These are phyloP conservation scores for Metschnikowia sp. DNA, from an alignment of 805 yeast genomes.

Conservation along the genomic window DNA sequence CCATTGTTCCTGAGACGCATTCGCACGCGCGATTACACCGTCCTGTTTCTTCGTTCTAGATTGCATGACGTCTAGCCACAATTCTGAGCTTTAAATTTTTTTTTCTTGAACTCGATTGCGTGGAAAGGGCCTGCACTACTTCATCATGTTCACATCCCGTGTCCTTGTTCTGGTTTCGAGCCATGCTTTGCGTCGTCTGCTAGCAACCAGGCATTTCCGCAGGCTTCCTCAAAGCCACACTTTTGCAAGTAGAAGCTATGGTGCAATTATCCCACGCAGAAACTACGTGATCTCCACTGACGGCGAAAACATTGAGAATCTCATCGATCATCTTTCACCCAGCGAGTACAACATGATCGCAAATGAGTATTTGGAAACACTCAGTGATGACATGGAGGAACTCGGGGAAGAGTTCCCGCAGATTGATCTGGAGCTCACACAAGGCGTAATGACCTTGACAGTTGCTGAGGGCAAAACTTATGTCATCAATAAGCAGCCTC, in stretches of 20 bases:
- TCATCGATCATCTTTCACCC: constrained; percentile 45
- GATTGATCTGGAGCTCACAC: constrained; percentile 74
- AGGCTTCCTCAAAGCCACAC: background rate
- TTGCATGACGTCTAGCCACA: too few relatives aligned
- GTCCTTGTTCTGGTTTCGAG: background rate
- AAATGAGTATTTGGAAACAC: constrained; percentile 63
- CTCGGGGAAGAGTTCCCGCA: constrained; percentile 61
- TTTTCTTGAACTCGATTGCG: too few relatives aligned
- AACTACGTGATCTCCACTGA: constrained; percentile 38
- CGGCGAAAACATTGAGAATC: constrained; percentile 51
- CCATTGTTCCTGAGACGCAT: too few relatives aligned
- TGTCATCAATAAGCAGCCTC: constrained; percentile 95
- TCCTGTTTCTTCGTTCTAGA: too few relatives aligned
- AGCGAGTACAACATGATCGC: constrained; percentile 63
- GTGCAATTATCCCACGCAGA: background rate
- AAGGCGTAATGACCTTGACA: constrained; percentile 80
- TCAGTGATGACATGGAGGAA: constrained; percentile 65
- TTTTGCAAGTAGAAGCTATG: background rate
- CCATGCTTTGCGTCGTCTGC: background rate
- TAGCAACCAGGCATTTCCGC: background rate
- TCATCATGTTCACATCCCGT: too few relatives aligned
- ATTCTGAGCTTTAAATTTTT: too few relatives aligned
- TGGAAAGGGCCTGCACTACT: too few relatives aligned
- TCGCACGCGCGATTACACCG: too few relatives aligned
- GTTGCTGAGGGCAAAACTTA: constrained; percentile 76